Evolutionary conservation across 345 rosid species (phyloP), one percentile per base, ranked within the genome.

Genomic region (Carallia pectinifolia): DNA sequence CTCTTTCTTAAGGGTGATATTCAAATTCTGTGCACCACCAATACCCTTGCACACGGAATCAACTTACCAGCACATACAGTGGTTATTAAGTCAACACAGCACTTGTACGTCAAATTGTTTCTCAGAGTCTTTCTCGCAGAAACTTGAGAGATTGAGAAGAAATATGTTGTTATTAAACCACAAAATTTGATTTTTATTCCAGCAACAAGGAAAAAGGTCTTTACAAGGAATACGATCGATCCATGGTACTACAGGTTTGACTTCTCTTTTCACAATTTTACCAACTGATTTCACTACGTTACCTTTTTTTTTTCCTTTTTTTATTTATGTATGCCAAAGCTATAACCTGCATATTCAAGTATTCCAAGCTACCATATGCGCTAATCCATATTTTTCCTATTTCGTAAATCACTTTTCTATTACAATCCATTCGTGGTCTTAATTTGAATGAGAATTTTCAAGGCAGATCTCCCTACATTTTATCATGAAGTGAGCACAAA

Each of bases 11-110:
- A 76, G 84, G 97, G 99, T 33, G 94, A 95, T 74, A 65, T 95
- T 75, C 90, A 86, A 85, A 83, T 92, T 83, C 78, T 95, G 66
- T 95, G 99, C 85, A 81, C 99, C 17, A 95, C 99, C 64, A 95
- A 92, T 67, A 95, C 99, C 73, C 97, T 95, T 70, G 97, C 99
- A 68, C 99, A 95, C 77, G 99, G 97, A 82, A 85, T 95, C 81
- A 95, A 95, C 79, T 88, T 95, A 68, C 97, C 99, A 53, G 99
- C 97, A 53, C 97, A 95, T 82, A 95, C 99, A 34, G 97, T 95
- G 18, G 82, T 95, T 60, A 86, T 95, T 72, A 95, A 95, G 77
- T 95, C 99, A 62, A 92, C 99, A 66, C 93, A 91, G 53, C 86
- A 90, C 77, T 95, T 80, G 99, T 95, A 88, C 5, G 97, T 77